A percentile compares a stretch with the other conserved stretches of the same genome.
Conservation (phyloP, 163 green algal species). For the Coccomyxa subellipsoidea region DNA sequence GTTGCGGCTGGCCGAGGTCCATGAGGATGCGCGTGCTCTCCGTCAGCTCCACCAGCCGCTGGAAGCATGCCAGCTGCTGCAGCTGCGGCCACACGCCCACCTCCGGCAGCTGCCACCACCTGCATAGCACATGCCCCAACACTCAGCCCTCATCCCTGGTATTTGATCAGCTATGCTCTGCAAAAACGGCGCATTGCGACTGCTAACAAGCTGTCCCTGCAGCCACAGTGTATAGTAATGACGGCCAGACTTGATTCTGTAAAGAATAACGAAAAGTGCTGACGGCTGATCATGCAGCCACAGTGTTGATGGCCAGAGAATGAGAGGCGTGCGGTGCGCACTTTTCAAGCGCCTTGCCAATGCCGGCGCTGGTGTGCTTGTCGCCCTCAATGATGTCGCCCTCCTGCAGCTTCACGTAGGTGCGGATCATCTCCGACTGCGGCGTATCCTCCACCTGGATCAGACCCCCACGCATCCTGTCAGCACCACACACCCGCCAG, state of each 20-base stretch:
- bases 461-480: not conserved
- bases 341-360: slow-evolving; percentile 47
- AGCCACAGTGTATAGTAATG: too few relatives aligned
- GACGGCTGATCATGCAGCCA: too few relatives aligned
- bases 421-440: slow-evolving; percentile 59
- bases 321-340: not conserved
- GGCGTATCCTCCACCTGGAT: slow-evolving; percentile 64
- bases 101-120: slow-evolving; percentile 92
- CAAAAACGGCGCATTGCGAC: too few relatives aligned
- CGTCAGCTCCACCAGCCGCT: slow-evolving; percentile 92
- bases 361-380: slow-evolving; percentile 45
- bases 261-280: too few relatives aligned
- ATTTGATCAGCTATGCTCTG: too few relatives aligned
- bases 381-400: slow-evolving; percentile 52
- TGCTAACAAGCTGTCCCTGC: too few relatives aligned
- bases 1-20: slow-evolving; percentile 31
- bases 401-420: slow-evolving; percentile 78
- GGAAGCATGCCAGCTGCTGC: slow-evolving; percentile 74
- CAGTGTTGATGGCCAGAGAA: too few relatives aligned
- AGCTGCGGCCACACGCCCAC: slow-evolving; percentile 62
- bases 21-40: slow-evolving; percentile 67
- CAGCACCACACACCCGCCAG: too few relatives aligned
- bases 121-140: slow-evolving; percentile 15
- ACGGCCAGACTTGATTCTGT: too few relatives aligned
- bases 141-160: too few relatives aligned